Evolutionary conservation across 2,329 filamentous ascomycete species (phyloP).

Genomic region (Myriosclerotinia curreyana): DNA sequence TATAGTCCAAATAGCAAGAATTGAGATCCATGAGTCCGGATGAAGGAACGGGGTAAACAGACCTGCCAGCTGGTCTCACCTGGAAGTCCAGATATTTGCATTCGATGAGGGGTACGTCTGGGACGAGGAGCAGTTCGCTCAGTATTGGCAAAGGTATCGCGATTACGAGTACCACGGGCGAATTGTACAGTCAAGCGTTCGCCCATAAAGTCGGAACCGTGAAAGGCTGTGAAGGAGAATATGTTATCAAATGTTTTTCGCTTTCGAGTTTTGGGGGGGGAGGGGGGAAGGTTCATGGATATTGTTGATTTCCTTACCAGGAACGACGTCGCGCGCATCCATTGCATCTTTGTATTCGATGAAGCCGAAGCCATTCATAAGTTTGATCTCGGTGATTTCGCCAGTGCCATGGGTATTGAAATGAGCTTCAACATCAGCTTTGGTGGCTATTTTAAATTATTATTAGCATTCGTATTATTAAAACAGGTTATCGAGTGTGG

Average conservation of each 20-base stretch:
- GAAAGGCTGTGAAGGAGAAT: slow-evolving; percentile 49
- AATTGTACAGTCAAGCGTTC: slow-evolving; percentile 98
- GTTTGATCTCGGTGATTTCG: slow-evolving; percentile 97
- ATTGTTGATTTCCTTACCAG: slow-evolving; percentile 60
- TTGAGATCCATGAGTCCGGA: slow-evolving; percentile 42
- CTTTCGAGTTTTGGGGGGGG: slow-evolving; percentile 18
- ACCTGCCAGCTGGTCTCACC: slow-evolving; percentile 99
- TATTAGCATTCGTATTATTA: no score
- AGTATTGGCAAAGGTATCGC: slow-evolving; percentile 58
- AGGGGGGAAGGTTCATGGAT: slow-evolving; percentile 29
- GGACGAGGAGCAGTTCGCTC: slow-evolving; percentile 74
- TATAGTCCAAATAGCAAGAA: slow-evolving; percentile 41
- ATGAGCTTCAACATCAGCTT: slow-evolving; percentile 92
- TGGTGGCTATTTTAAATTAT: slow-evolving; percentile 65
- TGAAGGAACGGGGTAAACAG: slow-evolving; percentile 68
- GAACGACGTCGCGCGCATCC: slow-evolving; percentile 97
- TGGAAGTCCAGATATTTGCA: slow-evolving; percentile 96
- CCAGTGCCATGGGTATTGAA: slow-evolving; percentile 95
- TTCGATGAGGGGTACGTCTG: slow-evolving; percentile 89
- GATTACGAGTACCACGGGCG: slow-evolving; percentile 77
- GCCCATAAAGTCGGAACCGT: slow-evolving; percentile 97
- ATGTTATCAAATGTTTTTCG: slow-evolving; percentile 23
- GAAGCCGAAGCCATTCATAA: slow-evolving; percentile 99
- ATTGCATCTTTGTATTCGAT: slow-evolving; percentile 98
- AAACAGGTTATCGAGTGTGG: neutral